phyloP scores from a whole-genome alignment of 2,329 filamentous ascomycete species.

The Epichloe coenophiala region DNA sequence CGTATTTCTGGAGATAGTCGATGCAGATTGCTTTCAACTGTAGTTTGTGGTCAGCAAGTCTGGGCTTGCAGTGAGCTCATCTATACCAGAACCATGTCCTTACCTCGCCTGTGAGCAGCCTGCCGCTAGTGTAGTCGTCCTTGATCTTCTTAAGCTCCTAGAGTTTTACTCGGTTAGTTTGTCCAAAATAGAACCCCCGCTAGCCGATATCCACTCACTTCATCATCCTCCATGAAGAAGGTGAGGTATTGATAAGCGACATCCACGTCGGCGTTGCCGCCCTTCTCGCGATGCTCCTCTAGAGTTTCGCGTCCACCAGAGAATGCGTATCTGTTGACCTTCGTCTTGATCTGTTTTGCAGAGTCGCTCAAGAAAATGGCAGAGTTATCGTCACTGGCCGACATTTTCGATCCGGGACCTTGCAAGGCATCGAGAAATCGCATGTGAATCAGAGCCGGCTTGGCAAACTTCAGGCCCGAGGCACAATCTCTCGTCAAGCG shows the following conservation, averaged over 20 bases:
- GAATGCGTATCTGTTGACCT: slow-evolving; percentile 85
- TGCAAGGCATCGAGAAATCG: slow-evolving; percentile 79
- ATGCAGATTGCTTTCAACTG: slow-evolving; percentile 67
- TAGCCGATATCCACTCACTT: not conserved
- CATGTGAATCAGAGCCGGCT: slow-evolving; percentile 73
- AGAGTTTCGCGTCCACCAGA: slow-evolving; percentile 72
- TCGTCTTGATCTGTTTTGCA: slow-evolving; percentile 76
- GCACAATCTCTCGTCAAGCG: slow-evolving; percentile 69
- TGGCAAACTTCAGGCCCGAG: slow-evolving; percentile 56
- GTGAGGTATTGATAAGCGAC: slow-evolving; percentile 87
- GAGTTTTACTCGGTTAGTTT: not conserved
- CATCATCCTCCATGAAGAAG: slow-evolving; percentile 86
- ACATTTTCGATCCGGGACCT: slow-evolving; percentile 91
- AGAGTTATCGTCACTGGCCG: slow-evolving; percentile 54
- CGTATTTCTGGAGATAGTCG: slow-evolving; percentile 62
- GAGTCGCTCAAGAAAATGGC: slow-evolving; percentile 89
- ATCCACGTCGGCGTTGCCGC: slow-evolving; percentile 80
- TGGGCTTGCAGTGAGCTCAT: not conserved
- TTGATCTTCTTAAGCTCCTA: slow-evolving; percentile 41
- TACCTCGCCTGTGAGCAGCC: slow-evolving; percentile 75
- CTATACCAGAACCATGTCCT: not conserved
- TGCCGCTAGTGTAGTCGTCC: slow-evolving; percentile 52
- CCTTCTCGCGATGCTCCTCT: slow-evolving; percentile 68
- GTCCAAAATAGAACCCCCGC: not conserved
- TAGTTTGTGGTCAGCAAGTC: not conserved